A percentile compares a stretch with the other conserved stretches of the same genome.
These are phyloP conservation scores for Ceratobasidium sp. DNA, from an alignment of 1,284 basidiomycete species.

Conservation along the genomic window DNA sequence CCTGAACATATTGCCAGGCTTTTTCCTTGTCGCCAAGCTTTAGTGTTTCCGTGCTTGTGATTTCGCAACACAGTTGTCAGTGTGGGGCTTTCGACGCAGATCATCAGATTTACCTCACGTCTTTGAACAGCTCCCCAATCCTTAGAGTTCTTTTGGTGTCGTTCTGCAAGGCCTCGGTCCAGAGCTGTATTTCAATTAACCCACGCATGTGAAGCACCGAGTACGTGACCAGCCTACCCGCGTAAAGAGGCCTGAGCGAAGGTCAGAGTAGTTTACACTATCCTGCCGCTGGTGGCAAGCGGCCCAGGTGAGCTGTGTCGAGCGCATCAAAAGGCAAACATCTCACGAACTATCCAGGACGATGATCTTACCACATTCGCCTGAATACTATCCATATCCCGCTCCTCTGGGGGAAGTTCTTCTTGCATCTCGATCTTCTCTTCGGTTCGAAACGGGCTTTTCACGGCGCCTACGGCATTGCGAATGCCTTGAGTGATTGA, in stretches of 20 bases:
- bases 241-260: background rate
- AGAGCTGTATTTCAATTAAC: background rate
- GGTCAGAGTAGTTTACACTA: background rate
- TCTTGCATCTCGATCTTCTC: background rate
- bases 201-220: background rate
- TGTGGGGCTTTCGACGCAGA: background rate
- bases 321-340: background rate
- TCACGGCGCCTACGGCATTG: no score
- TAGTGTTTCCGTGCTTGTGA: background rate
- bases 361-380: background rate
- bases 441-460: background rate
- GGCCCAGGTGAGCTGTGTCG: background rate
- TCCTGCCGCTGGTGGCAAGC: slow-evolving; percentile 1
- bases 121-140: background rate
- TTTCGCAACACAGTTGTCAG: background rate
- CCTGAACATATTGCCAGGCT: slow-evolving; percentile 53
- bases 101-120: background rate
- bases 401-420: background rate
- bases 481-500: no score
- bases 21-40: background rate
- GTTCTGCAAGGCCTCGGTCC: background rate
- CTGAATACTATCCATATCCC: background rate
- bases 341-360: no score
- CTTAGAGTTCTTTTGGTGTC: background rate
- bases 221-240: background rate